Conservation (phyloP, 1,284 basidiomycete species). For the Schizophyllum commune region DNA sequence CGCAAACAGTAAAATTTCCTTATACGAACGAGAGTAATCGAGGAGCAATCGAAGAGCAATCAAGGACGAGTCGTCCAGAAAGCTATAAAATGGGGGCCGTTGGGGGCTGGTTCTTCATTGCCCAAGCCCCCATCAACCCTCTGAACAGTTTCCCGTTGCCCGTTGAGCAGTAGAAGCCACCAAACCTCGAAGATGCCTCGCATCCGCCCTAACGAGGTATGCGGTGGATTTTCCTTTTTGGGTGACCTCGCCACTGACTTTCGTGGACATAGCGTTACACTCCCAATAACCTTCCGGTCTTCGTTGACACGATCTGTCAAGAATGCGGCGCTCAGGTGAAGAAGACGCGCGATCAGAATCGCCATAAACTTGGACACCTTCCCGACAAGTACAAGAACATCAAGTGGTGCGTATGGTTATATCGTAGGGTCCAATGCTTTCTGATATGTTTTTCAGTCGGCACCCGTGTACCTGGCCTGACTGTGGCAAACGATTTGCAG, state of each 20-base stretch:
- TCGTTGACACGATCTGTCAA: too few species aligned
- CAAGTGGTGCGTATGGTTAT: too few species aligned
- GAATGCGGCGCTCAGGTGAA: too few species aligned
- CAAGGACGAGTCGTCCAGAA: not conserved
- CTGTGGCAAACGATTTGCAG: too few species aligned
- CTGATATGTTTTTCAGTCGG: too few species aligned
- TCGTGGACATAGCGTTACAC: too few species aligned
- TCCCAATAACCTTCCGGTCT: too few species aligned
- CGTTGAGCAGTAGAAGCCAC: not conserved
- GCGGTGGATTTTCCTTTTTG: not conserved
- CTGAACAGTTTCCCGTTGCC: not conserved
- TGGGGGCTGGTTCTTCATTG: not conserved
- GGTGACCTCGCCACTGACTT: not conserved
- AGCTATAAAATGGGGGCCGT: not conserved
- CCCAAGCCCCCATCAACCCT: not conserved
- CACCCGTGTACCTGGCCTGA: too few species aligned
- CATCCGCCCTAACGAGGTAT: not conserved
- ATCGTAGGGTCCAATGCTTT: too few species aligned
- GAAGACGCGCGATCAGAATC: too few species aligned
- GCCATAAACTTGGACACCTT: too few species aligned
- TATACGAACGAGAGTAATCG: not conserved
- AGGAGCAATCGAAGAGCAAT: not conserved
- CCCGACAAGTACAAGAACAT: too few species aligned
- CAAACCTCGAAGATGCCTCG: not conserved
- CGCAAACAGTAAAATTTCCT: not conserved